Evolutionary conservation across 1,139 yeast species (phyloP).

Genomic region (Yamadazyma epiphylla): DNA sequence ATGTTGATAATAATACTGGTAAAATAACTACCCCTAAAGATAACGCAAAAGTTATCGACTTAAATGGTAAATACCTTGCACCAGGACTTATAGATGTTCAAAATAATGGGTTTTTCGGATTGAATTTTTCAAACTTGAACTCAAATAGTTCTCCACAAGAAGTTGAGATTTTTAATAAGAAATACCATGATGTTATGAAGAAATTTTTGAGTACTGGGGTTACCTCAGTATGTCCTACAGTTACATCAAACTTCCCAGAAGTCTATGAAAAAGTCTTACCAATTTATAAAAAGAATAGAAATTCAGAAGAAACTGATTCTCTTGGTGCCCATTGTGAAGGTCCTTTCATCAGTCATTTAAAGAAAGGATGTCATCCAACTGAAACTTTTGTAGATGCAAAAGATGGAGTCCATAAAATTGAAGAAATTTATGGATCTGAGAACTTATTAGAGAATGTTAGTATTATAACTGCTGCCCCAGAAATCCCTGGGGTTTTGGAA

Average conservation of each 20-base stretch:
- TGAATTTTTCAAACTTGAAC: conserved; percentile 47
- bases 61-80: conserved; percentile 47
- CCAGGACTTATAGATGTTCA: conserved; percentile 65
- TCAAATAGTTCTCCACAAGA: conserved; percentile 34
- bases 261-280: conserved; percentile 53
- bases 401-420: conserved; percentile 33
- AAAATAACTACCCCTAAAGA: conserved; percentile 25
- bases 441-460: conserved; percentile 41
- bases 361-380: conserved; percentile 62
- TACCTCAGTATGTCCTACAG: conserved; percentile 58
- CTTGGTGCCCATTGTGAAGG: conserved; percentile 68
- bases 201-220: conserved; percentile 54
- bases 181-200: conserved; percentile 45
- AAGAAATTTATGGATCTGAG: conserved; percentile 44
- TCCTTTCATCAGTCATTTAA: conserved; percentile 52
- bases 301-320: conserved; percentile 42
- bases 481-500: conserved; percentile 51
- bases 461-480: conserved; percentile 63
- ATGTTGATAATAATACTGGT: conserved; percentile 42
- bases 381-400: conserved; percentile 52
- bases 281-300: conserved; percentile 34
- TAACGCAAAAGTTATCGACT: conserved; percentile 32
- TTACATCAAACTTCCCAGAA: conserved; percentile 52
- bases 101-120: conserved; percentile 59
- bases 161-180: conserved; percentile 22